phyloP scores from a whole-genome alignment of 345 rosid genomes.

The Lepidium sativum region DNA sequence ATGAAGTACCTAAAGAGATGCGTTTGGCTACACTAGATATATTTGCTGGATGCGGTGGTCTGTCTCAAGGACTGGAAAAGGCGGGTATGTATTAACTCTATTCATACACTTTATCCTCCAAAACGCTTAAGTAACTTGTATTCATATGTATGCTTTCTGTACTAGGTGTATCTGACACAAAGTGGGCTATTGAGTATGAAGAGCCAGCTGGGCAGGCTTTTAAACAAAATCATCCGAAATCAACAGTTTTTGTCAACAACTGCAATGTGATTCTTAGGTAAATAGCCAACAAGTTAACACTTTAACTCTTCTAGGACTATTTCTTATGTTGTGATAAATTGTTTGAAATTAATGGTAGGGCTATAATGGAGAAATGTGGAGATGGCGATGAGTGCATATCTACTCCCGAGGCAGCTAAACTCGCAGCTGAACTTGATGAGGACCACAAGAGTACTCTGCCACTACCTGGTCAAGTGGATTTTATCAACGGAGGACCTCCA shows the following conservation, averaged over 20 bases:
- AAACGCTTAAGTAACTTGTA: not conserved
- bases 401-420: slow-evolving; percentile 58
- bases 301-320: not conserved
- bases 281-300: not conserved
- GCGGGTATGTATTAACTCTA: slow-evolving; percentile 38
- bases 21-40: slow-evolving; percentile 62
- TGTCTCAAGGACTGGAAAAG: slow-evolving; percentile 57
- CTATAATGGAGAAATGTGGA: slow-evolving; percentile 69
- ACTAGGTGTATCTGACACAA: slow-evolving; percentile 61
- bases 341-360: slow-evolving; percentile 37
- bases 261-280: slow-evolving; percentile 84
- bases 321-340: slow-evolving; percentile 1
- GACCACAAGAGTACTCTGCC: slow-evolving; percentile 31
- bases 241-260: slow-evolving; percentile 59
- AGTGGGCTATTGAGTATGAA: slow-evolving; percentile 91
- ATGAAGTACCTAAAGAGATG: slow-evolving; percentile 26
- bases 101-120: not conserved
- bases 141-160: slow-evolving; percentile 18
- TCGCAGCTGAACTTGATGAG: slow-evolving; percentile 34
- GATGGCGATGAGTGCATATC: slow-evolving; percentile 76
- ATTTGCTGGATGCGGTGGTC: slow-evolving; percentile 87
- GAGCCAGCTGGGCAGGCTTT: slow-evolving; percentile 89
- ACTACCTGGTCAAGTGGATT: slow-evolving; percentile 69
- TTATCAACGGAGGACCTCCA: slow-evolving; percentile 95
- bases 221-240: slow-evolving; percentile 52